These are phyloP conservation scores for Verticillium albo-atrum DNA, from an alignment of 2,329 filamentous ascomycete species.

Conservation along the genomic window DNA sequence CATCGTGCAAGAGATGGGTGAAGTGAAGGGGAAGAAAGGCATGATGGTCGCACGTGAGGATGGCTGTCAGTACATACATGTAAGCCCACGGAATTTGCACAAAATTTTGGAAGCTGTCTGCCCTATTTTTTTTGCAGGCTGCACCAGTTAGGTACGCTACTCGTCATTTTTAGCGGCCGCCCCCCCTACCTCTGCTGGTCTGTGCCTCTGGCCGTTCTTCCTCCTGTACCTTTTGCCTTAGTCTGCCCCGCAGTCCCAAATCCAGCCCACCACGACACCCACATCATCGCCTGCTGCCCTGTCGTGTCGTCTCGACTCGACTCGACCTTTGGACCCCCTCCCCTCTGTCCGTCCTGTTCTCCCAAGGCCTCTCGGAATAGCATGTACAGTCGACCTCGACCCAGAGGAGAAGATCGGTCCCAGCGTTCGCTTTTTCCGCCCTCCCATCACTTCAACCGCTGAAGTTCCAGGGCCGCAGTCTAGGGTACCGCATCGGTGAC, in stretches of 20 bases:
- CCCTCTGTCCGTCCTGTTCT: background rate
- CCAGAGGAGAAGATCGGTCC: background rate
- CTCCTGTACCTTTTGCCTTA: background rate
- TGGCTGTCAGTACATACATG: too few relatives aligned
- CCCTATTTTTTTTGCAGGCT: too few relatives aligned
- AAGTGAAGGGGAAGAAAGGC: too few relatives aligned
- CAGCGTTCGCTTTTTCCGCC: background rate
- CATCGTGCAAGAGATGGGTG: too few relatives aligned
- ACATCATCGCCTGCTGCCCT: background rate
- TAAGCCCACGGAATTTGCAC: too few relatives aligned
- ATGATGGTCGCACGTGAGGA: too few relatives aligned
- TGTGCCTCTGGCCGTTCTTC: background rate
- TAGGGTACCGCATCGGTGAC: background rate
- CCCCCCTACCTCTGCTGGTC: background rate
- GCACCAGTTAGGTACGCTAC: background rate
- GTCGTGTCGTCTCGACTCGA: background rate
- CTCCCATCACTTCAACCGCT: background rate
- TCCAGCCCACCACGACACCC: background rate
- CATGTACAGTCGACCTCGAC: constrained; percentile 6
- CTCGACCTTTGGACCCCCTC: background rate
- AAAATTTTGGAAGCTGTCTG: too few relatives aligned
- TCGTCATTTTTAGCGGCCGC: background rate
- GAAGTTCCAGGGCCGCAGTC: background rate
- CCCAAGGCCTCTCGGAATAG: background rate
- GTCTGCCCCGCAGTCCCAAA: background rate